Base-by-base conservation (phyloP, 371 early-diverging fungal species). In the Batkoa obscura region DNA sequence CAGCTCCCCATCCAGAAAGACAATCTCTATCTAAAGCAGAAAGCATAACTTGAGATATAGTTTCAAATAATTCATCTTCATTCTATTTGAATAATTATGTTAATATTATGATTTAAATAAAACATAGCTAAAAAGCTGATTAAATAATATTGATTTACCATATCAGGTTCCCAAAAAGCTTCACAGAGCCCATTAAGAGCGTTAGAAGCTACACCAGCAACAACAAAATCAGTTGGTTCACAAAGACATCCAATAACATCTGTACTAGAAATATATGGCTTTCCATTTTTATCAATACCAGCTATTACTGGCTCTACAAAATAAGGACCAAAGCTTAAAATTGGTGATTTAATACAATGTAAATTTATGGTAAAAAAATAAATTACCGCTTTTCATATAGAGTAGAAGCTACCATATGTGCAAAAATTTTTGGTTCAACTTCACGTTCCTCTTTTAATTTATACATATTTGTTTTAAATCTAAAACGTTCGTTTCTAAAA, bases 1-100 rank as follows among this genome's bases (percentile, higher is more conserved):
- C 85, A 50, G 91, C 96, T 59, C 99, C 99, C 99, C 99, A 99
- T 56, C 99, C 99, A 61, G 87, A 84, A 53, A 96, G 66, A 35
- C 94, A 89, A 73, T 99, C 97, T 66, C 99, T 85, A 70, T 99
- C 99, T 43, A 96, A 86, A 32, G 98, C 94, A 68, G 87, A 94
- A 67, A 99, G 70, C 59, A 99, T 72, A 4, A 96, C 83, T 68
- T 99, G 99, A 10, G 92, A 86, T 51, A 94, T 85, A 39, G 88
- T 86, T 68, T 95, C 96, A 69, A 99, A 99, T 46, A 99, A 75
- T 63, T 97, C 96, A 63, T 99, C 99, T 13, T 95, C 94, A 56
- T 84, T 90, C 81, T 80, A 66, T 32, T 51, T 35, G 6, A 31
- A 45, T 33, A 30, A 30, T 31, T n/a, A n/a, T n/a, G n/a, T n/a